Base-by-base conservation (phyloP, 495 filamentous ascomycete species). In the Opeltia flavorubescens region DNA sequence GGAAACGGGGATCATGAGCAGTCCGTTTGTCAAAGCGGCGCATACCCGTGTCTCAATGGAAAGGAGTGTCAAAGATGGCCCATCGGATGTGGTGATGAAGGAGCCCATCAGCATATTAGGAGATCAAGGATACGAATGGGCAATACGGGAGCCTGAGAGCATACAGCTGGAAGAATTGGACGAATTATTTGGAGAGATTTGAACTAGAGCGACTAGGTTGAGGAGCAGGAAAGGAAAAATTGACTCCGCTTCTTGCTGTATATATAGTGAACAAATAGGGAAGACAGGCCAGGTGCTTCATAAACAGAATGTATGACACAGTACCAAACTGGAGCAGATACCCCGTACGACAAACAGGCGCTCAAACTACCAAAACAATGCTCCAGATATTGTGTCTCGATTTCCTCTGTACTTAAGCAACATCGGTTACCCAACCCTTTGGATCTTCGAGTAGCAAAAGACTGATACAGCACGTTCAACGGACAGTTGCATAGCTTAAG, bases 81-180 rank as follows among this genome's bases (percentile, higher is more conserved):
- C 49, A 18, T 57, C 64, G 4, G 66, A 70, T 29, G 59, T 69
- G 18, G 70, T 70, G 33, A 60, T 70, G 57, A 66, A 65, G 48
- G 52, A 53, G n/a, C 49, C 50, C 21, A 64, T 66, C 58, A 67
- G 66, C 9, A 66, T 71, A 50, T 33, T 72, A 33, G 62, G 61
- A 5, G 65, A 73, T 30, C 61, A 53, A 27, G 65, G 65, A 29
- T 52, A 70, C 25, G 62, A 58, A 13, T 52, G 69, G 47, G 58
- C 59, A 11, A 58, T 65, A 27, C 59, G 70, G 47, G 63, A 75
- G 44, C 88, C 87, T 0, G 91, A 96, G 64, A 85, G 76, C 44
- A 78, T 98, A 43, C 86, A 86, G 63, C 72, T 98, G 28, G 84
- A 93, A 38, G 91, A 98, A 70, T 74, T 98, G 2, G 91, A 98